Conservation (phyloP, 768 basidiomycete genomes). For the Leccinum subgranulosum region DNA sequence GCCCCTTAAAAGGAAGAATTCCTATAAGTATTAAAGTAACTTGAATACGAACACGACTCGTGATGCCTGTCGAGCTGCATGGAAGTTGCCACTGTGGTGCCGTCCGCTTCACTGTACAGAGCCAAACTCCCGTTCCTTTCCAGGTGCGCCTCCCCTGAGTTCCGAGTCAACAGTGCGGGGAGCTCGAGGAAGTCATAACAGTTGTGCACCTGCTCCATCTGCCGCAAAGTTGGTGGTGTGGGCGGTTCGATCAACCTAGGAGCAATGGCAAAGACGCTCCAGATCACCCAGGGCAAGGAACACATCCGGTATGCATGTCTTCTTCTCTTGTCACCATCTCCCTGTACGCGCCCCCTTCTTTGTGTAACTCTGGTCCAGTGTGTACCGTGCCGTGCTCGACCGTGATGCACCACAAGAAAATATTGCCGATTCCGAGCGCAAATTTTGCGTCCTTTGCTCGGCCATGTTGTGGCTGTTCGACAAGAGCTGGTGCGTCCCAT, state of each 20-base stretch:
- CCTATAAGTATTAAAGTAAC: no score
- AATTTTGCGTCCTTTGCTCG: constrained; percentile 63
- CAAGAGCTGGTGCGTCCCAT: constrained; percentile 41
- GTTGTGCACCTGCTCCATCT: constrained; percentile 67
- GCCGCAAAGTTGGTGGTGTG: constrained; percentile 64
- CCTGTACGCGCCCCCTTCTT: neutral
- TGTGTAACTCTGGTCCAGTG: constrained; percentile 27
- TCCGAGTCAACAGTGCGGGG: no score
- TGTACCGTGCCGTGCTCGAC: constrained; percentile 61
- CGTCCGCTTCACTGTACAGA: constrained; percentile 31
- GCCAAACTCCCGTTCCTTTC: constrained; percentile 61
- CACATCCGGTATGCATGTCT: constrained; percentile 42
- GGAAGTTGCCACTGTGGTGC: neutral
- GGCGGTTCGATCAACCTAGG: constrained; percentile 70
- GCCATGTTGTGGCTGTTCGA: constrained; percentile 69
- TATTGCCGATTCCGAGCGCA: constrained; percentile 53
- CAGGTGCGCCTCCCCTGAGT: constrained; percentile 37
- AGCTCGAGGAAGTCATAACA: constrained; percentile 16
- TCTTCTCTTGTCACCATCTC: neutral
- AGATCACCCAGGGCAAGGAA: constrained; percentile 50
- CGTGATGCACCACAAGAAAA: constrained; percentile 49
- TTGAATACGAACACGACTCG: no score
- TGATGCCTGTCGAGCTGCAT: neutral
- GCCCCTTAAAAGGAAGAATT: no score
- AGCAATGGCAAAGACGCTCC: constrained; percentile 47